Base-by-base conservation (phyloP, 108 stramenopile genomes). In the Schizochytrium sp. region DNA sequence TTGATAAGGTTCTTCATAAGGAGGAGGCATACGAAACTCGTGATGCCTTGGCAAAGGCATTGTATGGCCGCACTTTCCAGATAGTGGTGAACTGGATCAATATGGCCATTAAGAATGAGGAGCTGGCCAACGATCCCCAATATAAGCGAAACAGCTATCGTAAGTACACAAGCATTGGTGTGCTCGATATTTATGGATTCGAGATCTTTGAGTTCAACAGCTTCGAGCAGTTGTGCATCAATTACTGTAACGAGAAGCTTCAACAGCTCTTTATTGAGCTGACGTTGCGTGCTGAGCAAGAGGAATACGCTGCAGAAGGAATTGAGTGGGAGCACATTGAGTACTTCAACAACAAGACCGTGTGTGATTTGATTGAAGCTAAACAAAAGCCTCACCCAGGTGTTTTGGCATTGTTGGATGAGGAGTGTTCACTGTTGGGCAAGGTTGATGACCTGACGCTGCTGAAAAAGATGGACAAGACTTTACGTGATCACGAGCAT, bases 231-330 rank as follows among this genome's bases (percentile, higher is more conserved):
- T 87, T 93, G 3, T 92, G 91, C 90, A 93, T 93, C 76, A 93
- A 93, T 89, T 93, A 92, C 90, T 55, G 50, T 61, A 93, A 93
- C 91, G 94, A 94, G 89, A 93, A 91, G 88, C 91, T 94, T 17
- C 94, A 94, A 87, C 93, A 93, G 93, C 60, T 72, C 49, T 95
- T 95, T 92, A 95, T 92, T 88, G 89, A 90, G 87, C 88, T 92
- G 57, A 93, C 91, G 12, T 91, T 95, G 56, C 89, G 89, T 56
- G 91, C 89, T 7, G 94, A 95, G 88, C 93, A 93, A 93, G 89
- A 92, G 47, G 91, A 93, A 89, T 95, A 95, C 92, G 90, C 58
- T 57, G 87, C 58, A 19, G 94, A 94, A 64, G 93, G 93, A 0
- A 90, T 94, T 61, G 73, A 90, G 49, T 94, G 93, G 93, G 72